phyloP scores from a whole-genome alignment of 257 asterid species.

The Gynochthodes officinalis region DNA sequence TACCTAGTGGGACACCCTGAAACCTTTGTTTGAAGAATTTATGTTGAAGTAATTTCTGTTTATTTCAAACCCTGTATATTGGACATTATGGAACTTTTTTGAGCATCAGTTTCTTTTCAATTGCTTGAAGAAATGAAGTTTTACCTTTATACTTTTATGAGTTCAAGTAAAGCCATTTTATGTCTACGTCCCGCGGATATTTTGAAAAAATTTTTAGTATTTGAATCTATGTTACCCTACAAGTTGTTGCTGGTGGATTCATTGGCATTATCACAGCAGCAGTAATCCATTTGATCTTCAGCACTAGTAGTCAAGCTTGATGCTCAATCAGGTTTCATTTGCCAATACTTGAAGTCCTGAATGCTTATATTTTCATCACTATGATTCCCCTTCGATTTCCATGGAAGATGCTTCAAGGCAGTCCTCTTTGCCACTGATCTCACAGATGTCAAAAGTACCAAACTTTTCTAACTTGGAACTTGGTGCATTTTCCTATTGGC shows the following conservation, averaged over 20 bases:
- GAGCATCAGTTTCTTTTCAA: not conserved
- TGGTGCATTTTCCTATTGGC: no score
- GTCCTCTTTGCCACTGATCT: no score
- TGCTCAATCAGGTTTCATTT: not conserved
- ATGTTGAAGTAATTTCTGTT: not conserved
- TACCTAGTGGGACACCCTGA: not conserved
- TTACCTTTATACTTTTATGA: not conserved
- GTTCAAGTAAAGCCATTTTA: not conserved
- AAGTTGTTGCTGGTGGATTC: constrained; percentile 81
- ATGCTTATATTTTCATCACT: no score
- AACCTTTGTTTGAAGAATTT: not conserved
- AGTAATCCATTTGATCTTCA: constrained; percentile 35
- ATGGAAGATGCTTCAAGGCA: no score
- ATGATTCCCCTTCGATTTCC: no score
- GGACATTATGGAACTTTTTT: no score
- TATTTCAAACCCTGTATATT: not conserved
- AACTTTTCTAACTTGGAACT: no score
- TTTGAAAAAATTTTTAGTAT: not conserved
- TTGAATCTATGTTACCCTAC: constrained; percentile 19
- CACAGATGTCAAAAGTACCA: no score
- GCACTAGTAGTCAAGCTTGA: constrained; percentile 37
- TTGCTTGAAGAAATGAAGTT: not conserved
- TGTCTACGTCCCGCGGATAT: not conserved
- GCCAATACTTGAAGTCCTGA: constrained; percentile 4
- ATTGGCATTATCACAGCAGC: constrained; percentile 57